A percentile compares a stretch with the other conserved stretches of the same genome.
These are phyloP conservation scores for Gyrodon lividus DNA, from an alignment of 768 basidiomycete species.

Conservation along the genomic window DNA sequence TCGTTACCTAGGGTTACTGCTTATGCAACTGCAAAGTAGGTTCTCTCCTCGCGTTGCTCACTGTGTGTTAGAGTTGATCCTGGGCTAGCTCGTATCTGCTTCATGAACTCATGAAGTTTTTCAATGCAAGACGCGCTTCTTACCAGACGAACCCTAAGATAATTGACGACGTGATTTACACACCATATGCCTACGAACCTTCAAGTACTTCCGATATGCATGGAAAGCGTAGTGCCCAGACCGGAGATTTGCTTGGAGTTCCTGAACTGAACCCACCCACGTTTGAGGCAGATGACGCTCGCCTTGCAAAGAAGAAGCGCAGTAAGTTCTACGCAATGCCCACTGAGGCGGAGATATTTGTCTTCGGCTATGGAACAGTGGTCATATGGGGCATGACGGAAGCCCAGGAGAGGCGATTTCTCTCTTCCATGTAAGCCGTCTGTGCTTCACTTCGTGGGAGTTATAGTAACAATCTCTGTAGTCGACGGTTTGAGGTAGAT, in stretches of 20 bases:
- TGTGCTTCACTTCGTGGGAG: not conserved
- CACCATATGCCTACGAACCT: conserved; percentile 81
- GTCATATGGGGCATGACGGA: conserved; percentile 99
- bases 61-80: not conserved
- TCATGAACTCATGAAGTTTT: conserved; percentile 84
- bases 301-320: conserved; percentile 47
- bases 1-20: conserved; percentile 91
- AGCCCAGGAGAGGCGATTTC: conserved; percentile 83
- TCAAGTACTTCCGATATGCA: conserved; percentile 32
- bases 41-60: not conserved
- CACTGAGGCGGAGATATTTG: conserved; percentile 82
- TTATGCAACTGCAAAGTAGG: conserved; percentile 88
- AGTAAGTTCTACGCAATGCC: conserved; percentile 68
- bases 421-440: conserved; percentile 81
- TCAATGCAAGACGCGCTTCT: conserved; percentile 75
- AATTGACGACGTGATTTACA: conserved; percentile 94
- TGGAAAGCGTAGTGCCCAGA: conserved; percentile 33
- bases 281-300: conserved; percentile 32
- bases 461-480: conserved; percentile 31
- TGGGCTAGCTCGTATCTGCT: conserved; percentile 79
- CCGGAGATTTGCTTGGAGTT: conserved; percentile 76
- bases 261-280: conserved; percentile 51
- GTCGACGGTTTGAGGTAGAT: conserved; percentile 93
- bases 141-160: conserved; percentile 85
- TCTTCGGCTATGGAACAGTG: conserved; percentile 92